phyloP scores from a whole-genome alignment of 1,139 yeast genomes.

The Kodamaea anthophila region DNA sequence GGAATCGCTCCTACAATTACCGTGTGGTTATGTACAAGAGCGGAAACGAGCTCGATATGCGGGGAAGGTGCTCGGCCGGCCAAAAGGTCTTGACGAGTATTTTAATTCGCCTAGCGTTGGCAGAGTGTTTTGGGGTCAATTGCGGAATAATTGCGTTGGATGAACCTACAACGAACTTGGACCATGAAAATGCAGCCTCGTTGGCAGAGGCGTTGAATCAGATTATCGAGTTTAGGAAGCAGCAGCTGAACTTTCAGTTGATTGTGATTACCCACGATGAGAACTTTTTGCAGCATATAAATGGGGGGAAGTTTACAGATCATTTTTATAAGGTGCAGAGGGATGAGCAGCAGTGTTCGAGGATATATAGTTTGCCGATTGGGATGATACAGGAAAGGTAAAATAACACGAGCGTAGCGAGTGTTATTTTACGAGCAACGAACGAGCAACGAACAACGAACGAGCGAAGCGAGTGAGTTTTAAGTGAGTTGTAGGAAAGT shows the following conservation, averaged over 20 bases:
- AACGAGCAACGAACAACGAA: no score
- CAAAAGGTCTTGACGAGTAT: conserved; percentile 93
- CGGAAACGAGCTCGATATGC: conserved; percentile 90
- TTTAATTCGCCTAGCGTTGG: conserved; percentile 82
- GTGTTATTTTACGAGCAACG: no score
- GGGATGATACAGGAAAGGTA: conserved; percentile 29
- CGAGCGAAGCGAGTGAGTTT: no score
- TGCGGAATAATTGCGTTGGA: conserved; percentile 96
- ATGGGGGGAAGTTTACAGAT: conserved; percentile 82
- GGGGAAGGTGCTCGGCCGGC: conserved; percentile 98
- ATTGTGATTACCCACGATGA: conserved; percentile 97
- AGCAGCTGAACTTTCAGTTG: conserved; percentile 84
- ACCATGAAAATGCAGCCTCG: conserved; percentile 81
- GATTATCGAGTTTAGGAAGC: conserved; percentile 68
- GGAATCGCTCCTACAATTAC: conserved; percentile 77
- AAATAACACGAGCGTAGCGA: neutral
- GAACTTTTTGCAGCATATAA: conserved; percentile 76
- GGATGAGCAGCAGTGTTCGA: conserved; percentile 74
- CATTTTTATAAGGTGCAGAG: conserved; percentile 79
- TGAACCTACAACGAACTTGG: conserved; percentile 96
- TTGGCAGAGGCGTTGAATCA: conserved; percentile 74
- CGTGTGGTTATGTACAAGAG: conserved; percentile 94
- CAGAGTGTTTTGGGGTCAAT: conserved; percentile 92
- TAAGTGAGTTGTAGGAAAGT: no score
- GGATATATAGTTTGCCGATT: conserved; percentile 48